Conservation (phyloP, 139 green algal genomes). For the Desmodesmus armatus region DNA sequence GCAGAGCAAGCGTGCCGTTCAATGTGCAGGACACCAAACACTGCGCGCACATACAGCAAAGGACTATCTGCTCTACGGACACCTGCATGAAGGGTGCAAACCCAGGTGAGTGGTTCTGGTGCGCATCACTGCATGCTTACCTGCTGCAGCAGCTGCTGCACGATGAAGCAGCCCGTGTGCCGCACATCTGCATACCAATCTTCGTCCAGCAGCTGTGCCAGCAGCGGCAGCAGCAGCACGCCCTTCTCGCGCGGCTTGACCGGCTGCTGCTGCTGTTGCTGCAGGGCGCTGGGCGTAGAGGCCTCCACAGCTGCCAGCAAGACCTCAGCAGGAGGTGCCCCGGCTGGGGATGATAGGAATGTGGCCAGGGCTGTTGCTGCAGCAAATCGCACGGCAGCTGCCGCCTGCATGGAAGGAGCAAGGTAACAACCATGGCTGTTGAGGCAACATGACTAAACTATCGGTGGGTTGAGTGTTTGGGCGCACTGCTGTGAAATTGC, state of each 20-base stretch:
- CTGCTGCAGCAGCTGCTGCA: constrained; percentile 46
- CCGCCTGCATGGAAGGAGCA: constrained; percentile 36
- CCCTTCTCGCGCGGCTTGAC: no score
- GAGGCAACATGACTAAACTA: neutral
- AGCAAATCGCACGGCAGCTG: constrained; percentile 77
- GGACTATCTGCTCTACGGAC: no score
- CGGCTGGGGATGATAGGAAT: constrained; percentile 54
- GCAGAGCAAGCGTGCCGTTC: no score
- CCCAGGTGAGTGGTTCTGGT: no score
- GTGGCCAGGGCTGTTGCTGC: constrained; percentile 73
- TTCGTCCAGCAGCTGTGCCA: constrained; percentile 80
- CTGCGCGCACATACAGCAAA: no score
- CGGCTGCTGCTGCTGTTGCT: neutral
- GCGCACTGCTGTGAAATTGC: no score
- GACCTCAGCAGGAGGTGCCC: neutral
- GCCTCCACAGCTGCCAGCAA: constrained; percentile 11
- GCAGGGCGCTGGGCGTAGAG: neutral
- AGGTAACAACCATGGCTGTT: neutral
- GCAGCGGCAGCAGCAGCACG: constrained; percentile 67
- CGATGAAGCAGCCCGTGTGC: constrained; percentile 64
- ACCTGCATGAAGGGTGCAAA: no score
- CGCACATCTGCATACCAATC: constrained; percentile 87
- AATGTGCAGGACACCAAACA: no score
- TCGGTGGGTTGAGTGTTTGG: no score
- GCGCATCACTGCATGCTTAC: neutral